These are phyloP conservation scores for Ceratocystis colombiana DNA, from an alignment of 2,329 filamentous ascomycete species.

Conservation along the genomic window DNA sequence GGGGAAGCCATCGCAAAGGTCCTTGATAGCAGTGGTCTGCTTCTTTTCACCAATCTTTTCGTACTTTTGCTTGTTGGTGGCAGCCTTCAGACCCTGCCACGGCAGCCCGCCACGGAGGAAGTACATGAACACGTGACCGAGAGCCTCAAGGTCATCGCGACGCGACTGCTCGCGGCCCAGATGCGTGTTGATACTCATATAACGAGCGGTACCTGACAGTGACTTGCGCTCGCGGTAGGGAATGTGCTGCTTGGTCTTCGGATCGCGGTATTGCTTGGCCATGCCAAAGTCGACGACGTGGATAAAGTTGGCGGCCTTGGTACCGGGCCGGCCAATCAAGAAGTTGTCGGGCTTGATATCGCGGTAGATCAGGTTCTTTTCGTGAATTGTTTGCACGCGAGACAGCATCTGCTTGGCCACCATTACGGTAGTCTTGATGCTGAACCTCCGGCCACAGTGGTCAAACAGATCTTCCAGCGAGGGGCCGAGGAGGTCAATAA, in stretches of 20 bases:
- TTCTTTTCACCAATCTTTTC: slow-evolving; percentile 99
- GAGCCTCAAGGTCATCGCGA: slow-evolving; percentile 86
- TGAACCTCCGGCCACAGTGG: slow-evolving; percentile 89
- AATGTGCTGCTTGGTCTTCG: slow-evolving; percentile 98
- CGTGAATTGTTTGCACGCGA: slow-evolving; percentile 85
- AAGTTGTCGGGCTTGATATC: slow-evolving; percentile 99
- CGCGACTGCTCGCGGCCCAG: slow-evolving; percentile 91
- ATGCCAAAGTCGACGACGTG: slow-evolving; percentile 99
- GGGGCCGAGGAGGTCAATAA: slow-evolving; percentile 90
- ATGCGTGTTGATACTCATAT: slow-evolving; percentile 99
- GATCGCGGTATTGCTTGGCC: slow-evolving; percentile 98
- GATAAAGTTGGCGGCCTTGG: slow-evolving; percentile 94
- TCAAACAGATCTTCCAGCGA: slow-evolving; percentile 96
- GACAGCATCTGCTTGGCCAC: slow-evolving; percentile 98
- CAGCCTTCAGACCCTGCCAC: slow-evolving; percentile 64
- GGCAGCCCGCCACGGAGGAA: slow-evolving; percentile 61
- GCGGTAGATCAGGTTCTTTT: slow-evolving; percentile 97
- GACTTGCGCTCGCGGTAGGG: slow-evolving; percentile 96
- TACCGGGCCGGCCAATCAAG: slow-evolving; percentile 81
- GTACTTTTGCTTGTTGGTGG: slow-evolving; percentile 90
- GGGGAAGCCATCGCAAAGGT: slow-evolving; percentile 90
- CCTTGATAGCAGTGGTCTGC: slow-evolving; percentile 93
- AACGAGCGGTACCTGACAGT: slow-evolving; percentile 87
- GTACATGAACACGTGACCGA: slow-evolving; percentile 67
- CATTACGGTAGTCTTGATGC: slow-evolving; percentile 97